Conservation (phyloP, 202 grass and related monocot genomes). For the Schoenoplectus triqueter region DNA sequence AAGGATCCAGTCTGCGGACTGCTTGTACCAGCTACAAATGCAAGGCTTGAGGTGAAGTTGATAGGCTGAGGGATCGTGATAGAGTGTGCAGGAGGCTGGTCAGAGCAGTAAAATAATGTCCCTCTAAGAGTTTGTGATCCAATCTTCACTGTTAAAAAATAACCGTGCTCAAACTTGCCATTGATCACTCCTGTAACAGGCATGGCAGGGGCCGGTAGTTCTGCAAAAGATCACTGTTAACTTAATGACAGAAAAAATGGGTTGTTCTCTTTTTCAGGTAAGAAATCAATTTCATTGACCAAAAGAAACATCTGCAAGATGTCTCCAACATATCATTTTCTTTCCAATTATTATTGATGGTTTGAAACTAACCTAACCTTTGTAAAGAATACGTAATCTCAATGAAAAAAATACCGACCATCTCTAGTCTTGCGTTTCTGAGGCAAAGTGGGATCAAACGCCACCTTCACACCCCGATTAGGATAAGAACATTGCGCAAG, state of each 20-base stretch:
- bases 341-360: neutral
- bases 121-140: constrained; percentile 79
- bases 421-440: constrained; percentile 69
- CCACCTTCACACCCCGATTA: neutral
- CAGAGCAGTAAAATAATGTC: constrained; percentile 68
- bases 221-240: constrained; percentile 1
- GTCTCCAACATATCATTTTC: neutral
- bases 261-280: constrained; percentile 13
- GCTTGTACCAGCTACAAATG: neutral
- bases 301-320: neutral
- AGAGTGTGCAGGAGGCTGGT: constrained; percentile 31
- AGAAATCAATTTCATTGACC: neutral
- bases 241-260: constrained; percentile 28
- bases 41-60: constrained; percentile 17
- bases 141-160: constrained; percentile 74
- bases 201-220: constrained; percentile 35
- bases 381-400: constrained; percentile 8
- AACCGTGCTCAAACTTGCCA: constrained; percentile 91
- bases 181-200: constrained; percentile 77
- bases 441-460: constrained; percentile 45
- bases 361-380: neutral
- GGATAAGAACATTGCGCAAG: neutral
- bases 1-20: neutral
- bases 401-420: constrained; percentile 40
- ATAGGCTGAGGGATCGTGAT: constrained; percentile 13